Evolutionary conservation across 768 basidiomycete species (phyloP).

Genomic region (Megacollybia marginata): DNA sequence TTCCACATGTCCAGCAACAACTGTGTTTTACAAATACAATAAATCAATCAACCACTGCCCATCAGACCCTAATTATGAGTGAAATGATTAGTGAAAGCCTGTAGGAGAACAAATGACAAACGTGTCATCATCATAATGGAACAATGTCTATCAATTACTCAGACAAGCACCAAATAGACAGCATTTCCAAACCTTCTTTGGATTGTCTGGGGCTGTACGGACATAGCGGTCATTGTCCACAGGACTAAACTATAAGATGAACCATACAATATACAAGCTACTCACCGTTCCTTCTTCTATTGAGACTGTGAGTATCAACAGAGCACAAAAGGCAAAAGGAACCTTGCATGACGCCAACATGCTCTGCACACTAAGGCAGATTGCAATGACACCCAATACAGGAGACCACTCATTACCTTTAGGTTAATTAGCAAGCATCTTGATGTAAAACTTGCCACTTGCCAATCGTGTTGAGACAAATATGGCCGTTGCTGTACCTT

Average conservation of each 20-base stretch:
- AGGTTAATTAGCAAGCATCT: slow-evolving; percentile 2
- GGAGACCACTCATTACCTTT: slow-evolving; percentile 52
- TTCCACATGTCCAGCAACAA: no score
- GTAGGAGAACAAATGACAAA: no score
- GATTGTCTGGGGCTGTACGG: slow-evolving; percentile 69
- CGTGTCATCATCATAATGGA: slow-evolving; percentile 70
- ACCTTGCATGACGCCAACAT: slow-evolving; percentile 94
- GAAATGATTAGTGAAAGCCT: no score
- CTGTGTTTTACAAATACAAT: no score
- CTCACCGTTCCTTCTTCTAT: slow-evolving; percentile 60
- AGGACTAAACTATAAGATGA: slow-evolving; percentile 40
- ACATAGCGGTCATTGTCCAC: slow-evolving; percentile 83
- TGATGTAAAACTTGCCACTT: background rate
- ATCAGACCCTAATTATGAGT: no score
- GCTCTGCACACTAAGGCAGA: slow-evolving; percentile 83
- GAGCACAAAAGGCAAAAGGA: slow-evolving; percentile 1
- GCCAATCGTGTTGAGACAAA: no score
- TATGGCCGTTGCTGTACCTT: no score
- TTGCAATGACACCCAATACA: slow-evolving; percentile 73
- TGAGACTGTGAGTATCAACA: background rate
- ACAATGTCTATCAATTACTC: slow-evolving; percentile 48
- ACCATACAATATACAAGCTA: slow-evolving; percentile 1
- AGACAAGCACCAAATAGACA: slow-evolving; percentile 8
- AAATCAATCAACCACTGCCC: no score
- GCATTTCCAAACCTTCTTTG: slow-evolving; percentile 62